Conservation (phyloP, 2,329 filamentous ascomycete genomes). For the Coniochaeta sp. region DNA sequence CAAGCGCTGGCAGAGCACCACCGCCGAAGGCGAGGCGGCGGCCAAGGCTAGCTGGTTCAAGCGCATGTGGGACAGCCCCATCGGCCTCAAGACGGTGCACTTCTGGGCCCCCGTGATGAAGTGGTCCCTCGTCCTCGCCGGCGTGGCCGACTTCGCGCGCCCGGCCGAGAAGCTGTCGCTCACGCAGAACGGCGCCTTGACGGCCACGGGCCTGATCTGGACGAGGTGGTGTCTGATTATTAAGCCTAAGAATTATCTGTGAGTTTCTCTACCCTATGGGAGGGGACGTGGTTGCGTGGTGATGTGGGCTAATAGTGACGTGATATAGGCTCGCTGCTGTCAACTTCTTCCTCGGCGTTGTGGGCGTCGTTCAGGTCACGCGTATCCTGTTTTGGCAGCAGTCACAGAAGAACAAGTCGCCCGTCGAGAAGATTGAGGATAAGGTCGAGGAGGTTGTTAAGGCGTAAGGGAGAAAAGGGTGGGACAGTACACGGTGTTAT, state of each 20-base stretch:
- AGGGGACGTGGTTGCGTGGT: neutral
- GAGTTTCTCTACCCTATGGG: too few species aligned
- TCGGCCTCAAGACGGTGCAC: slow-evolving; percentile 89
- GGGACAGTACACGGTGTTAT: too few species aligned
- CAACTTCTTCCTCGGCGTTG: slow-evolving; percentile 94
- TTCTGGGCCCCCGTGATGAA: slow-evolving; percentile 99
- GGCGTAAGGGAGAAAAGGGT: neutral
- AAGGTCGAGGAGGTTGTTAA: slow-evolving; percentile 13
- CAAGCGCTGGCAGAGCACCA: slow-evolving; percentile 66
- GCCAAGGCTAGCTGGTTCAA: slow-evolving; percentile 54
- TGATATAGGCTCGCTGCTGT: slow-evolving; percentile 73
- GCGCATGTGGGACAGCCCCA: slow-evolving; percentile 75
- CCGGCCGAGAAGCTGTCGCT: slow-evolving; percentile 89
- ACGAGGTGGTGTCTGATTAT: slow-evolving; percentile 98
- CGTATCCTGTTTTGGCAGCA: slow-evolving; percentile 66
- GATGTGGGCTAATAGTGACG: neutral
- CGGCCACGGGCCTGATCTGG: slow-evolving; percentile 91
- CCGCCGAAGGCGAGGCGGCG: slow-evolving; percentile 38
- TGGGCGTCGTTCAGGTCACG: slow-evolving; percentile 74
- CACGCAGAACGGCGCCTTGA: slow-evolving; percentile 85
- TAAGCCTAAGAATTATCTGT: slow-evolving; percentile 87
- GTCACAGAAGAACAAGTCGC: slow-evolving; percentile 45
- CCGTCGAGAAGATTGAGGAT: slow-evolving; percentile 29
- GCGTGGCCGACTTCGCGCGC: slow-evolving; percentile 83
- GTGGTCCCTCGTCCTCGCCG: slow-evolving; percentile 91